Base-by-base conservation (phyloP, 2,329 filamentous ascomycete genomes). In the Alternaria burnsii region DNA sequence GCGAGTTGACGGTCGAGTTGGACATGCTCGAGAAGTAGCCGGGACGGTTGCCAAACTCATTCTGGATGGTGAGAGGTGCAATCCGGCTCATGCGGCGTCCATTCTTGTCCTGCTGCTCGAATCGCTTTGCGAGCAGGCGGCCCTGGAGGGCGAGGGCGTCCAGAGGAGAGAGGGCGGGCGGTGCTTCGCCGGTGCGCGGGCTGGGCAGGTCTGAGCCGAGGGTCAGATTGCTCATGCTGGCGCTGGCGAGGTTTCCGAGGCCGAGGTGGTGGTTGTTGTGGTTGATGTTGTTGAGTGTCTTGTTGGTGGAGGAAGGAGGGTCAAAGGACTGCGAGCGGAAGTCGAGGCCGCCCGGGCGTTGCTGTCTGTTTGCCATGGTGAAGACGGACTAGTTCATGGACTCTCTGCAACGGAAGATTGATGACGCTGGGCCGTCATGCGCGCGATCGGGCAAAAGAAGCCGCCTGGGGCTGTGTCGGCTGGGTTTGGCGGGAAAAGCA, bases 121-220 rank as follows among this genome's bases (percentile, higher is more conserved):
- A 87, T 79, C 97, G 91, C 80, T 88, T 91, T 40, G 93, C 93
- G 52, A 99, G 86, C 70, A 96, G 82, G 59, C 94, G 90, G 71
- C 94, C 96, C 76, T 98, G 94, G 63, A 94, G 86, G 22, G 94
- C 94, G 76, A 99, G 96, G 48, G 94, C 94, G 84, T 99, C 95
- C 66, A 99, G 86, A 11, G 95, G 95, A 8, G 95, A 98, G 58
- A 98, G 85, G 53, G 95, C 91, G 5, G 95, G 95, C 20, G 95
- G 94, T 1, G 91, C 86, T 70, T 88, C 79, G 76, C 82, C 83
- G n/a, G 79, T 75, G 57, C 81, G 80, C 41, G 83, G 82, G 59
- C 82, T 83, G 47, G 82, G 82, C 24, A 84, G 77, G 70, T 78
- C 76, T 51, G 70, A 59, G 24, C 40, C 66, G 55, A 77, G 69